Conservation (phyloP, 2,329 filamentous ascomycete species). For the Curvularia spicifera region DNA sequence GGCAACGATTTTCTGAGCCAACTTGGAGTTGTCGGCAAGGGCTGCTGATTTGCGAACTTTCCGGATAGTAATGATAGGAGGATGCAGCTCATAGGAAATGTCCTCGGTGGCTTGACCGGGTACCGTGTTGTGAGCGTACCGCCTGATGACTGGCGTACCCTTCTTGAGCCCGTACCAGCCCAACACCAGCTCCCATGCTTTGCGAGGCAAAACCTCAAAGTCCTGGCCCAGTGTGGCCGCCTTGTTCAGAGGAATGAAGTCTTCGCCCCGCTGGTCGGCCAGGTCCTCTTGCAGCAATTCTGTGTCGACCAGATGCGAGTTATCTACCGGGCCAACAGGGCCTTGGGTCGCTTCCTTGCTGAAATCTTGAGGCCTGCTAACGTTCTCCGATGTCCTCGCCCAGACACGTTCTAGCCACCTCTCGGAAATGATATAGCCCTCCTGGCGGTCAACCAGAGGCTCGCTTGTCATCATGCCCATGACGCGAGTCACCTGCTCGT, state of each 20-base stretch:
- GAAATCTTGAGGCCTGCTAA: slow-evolving; percentile 55
- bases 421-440: slow-evolving; percentile 78
- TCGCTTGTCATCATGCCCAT: slow-evolving; percentile 63
- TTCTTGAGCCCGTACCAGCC: slow-evolving; percentile 81
- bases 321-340: slow-evolving; percentile 82
- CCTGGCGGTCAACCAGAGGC: slow-evolving; percentile 69
- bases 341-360: slow-evolving; percentile 67
- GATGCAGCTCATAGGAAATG: slow-evolving; percentile 81
- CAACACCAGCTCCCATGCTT: slow-evolving; percentile 81
- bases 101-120: slow-evolving; percentile 64
- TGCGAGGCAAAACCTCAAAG: slow-evolving; percentile 76
- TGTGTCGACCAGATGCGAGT: slow-evolving; percentile 69
- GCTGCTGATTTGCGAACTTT: slow-evolving; percentile 72
- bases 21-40: slow-evolving; percentile 65
- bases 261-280: slow-evolving; percentile 51
- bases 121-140: slow-evolving; percentile 79
- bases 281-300: slow-evolving; percentile 32
- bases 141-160: slow-evolving; percentile 73
- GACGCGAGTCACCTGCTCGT: slow-evolving; percentile 78
- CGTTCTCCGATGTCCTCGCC: slow-evolving; percentile 44
- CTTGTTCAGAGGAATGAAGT: slow-evolving; percentile 75
- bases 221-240: slow-evolving; percentile 70
- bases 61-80: slow-evolving; percentile 83
- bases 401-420: slow-evolving; percentile 70
- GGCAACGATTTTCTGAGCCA: slow-evolving; percentile 70